Percentiles rank a stretch among this genome's conserved stretches.
These are phyloP conservation scores for Daldinia caldariorum DNA, from an alignment of 495 filamentous ascomycete genomes.

Conservation along the genomic window DNA sequence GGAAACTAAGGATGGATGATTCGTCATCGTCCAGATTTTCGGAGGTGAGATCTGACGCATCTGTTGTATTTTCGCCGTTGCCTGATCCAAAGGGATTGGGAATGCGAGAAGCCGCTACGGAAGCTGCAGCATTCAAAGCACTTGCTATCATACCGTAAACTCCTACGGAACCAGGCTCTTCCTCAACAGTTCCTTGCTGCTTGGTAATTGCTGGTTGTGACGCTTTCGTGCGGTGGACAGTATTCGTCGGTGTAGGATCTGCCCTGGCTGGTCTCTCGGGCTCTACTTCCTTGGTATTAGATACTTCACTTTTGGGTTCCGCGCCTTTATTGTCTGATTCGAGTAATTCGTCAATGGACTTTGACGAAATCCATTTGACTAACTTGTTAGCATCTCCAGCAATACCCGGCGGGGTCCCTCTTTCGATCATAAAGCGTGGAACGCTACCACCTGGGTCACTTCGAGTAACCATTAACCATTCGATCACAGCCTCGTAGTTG, in stretches of 20 bases:
- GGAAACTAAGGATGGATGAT: constrained; percentile 58
- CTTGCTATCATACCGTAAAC: constrained; percentile 62
- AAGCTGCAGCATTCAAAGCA: constrained; percentile 55
- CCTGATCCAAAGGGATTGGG: constrained; percentile 45
- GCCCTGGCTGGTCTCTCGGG: constrained; percentile 25
- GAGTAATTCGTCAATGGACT: constrained; percentile 56
- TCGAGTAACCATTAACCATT: constrained; percentile 98
- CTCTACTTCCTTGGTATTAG: constrained; percentile 29
- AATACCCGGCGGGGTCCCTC: constrained; percentile 87
- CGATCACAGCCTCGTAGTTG: constrained; percentile 68
- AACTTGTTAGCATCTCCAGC: constrained; percentile 85
- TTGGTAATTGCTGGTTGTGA: constrained; percentile 20
- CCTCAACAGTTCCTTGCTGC: constrained; percentile 46
- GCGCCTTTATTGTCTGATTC: constrained; percentile 39
- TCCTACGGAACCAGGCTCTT: constrained; percentile 59
- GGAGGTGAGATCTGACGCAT: constrained; percentile 34
- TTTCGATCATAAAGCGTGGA: constrained; percentile 92
- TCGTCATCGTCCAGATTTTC: constrained; percentile 38
- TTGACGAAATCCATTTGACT: constrained; percentile 79
- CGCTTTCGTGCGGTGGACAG: constrained; percentile 1
- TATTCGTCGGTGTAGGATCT: constrained; percentile 20
- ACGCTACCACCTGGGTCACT: constrained; percentile 93
- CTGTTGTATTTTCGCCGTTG: constrained; percentile 50
- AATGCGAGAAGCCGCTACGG: constrained; percentile 52
- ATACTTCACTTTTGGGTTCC: constrained; percentile 26